Conservation (phyloP, 2,329 filamentous ascomycete species). For the Moelleriella libera region DNA sequence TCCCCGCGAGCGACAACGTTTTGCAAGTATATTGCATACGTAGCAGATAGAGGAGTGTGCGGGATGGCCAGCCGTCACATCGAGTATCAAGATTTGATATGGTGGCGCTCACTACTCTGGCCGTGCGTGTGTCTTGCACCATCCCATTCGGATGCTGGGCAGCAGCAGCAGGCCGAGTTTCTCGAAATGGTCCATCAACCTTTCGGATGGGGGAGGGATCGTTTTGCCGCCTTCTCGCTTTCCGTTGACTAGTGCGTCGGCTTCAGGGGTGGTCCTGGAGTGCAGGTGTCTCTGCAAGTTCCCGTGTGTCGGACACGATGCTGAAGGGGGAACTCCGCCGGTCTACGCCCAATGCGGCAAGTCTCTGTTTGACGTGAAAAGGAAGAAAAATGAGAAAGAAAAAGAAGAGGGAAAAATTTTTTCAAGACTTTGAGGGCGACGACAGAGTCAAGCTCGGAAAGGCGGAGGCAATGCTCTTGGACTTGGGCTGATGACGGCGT, state of each 20-base stretch:
- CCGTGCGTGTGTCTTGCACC: background rate
- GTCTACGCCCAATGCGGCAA: background rate
- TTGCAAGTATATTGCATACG: background rate
- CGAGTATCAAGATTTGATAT: background rate
- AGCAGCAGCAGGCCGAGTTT: background rate
- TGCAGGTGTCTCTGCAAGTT: background rate
- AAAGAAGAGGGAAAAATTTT: background rate
- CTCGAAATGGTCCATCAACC: background rate
- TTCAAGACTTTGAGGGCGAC: too few relatives aligned
- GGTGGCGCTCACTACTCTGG: background rate
- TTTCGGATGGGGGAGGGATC: background rate
- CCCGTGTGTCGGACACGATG: background rate
- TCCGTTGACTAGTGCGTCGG: background rate
- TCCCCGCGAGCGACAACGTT: background rate
- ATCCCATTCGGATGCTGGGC: background rate
- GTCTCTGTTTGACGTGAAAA: background rate
- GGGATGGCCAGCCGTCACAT: background rate
- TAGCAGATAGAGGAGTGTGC: background rate
- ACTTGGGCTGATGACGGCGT: too few relatives aligned
- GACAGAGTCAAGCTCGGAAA: too few relatives aligned
- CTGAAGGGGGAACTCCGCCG: background rate
- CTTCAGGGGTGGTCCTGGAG: background rate
- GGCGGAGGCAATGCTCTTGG: too few relatives aligned
- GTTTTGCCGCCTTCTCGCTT: background rate
- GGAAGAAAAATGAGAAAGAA: background rate